Evolutionary conservation across 179 eudicot genomes (phyloP).

Genomic region (Beta corolliflora): DNA sequence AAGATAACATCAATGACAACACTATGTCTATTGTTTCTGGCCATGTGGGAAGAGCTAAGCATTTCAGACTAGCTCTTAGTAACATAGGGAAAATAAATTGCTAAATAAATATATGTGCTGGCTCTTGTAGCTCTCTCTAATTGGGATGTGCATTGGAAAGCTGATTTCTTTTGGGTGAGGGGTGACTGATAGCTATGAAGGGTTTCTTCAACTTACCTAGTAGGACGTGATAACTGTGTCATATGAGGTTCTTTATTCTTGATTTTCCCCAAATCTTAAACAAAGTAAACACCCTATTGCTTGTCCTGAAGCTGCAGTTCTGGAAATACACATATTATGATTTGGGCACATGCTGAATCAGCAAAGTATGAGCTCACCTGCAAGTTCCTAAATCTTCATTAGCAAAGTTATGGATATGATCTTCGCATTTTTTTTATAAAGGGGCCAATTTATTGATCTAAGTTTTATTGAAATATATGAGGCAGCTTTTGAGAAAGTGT

Average conservation of each 20-base stretch:
- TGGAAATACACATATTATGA: not conserved
- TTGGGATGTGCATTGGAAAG: not conserved
- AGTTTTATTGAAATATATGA: not conserved
- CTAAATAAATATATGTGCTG: not conserved
- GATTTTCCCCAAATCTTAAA: not conserved
- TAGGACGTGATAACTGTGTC: not conserved
- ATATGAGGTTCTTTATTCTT: not conserved
- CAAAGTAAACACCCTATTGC: not conserved
- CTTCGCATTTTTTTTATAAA: not conserved
- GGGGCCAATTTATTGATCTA: not conserved
- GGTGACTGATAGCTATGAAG: not conserved
- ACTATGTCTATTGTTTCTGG: not conserved
- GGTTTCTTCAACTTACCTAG: not conserved
- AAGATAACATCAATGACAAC: not conserved
- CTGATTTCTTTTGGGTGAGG: not conserved
- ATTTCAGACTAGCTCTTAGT: not conserved
- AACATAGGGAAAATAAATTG: not conserved
- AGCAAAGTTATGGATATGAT: too few species aligned
- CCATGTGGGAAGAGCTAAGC: not conserved
- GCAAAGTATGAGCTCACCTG: not conserved
- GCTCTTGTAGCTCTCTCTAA: not conserved
- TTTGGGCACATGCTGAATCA: not conserved
- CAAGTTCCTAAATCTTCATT: not conserved
- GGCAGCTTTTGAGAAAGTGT: not conserved
- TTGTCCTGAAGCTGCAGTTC: not conserved